These are phyloP conservation scores for Boletus rufocinnamomeus DNA, from an alignment of 768 basidiomycete genomes.

Conservation along the genomic window DNA sequence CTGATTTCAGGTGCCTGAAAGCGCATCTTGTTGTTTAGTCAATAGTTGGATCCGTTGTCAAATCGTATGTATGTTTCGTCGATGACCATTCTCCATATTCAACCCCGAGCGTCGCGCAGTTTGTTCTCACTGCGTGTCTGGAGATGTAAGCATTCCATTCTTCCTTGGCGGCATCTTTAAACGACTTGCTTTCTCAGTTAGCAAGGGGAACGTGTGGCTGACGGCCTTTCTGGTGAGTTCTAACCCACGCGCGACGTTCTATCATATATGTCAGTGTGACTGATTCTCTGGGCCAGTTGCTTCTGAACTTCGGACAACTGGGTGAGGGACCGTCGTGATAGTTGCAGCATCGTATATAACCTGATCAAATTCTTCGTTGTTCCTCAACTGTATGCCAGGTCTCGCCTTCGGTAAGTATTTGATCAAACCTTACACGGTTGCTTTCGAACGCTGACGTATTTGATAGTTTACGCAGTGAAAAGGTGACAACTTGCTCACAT, in stretches of 20 bases:
- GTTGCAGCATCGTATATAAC: neutral
- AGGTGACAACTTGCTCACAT: conserved; percentile 36
- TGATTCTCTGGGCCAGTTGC: conserved; percentile 35
- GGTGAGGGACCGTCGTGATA: conserved; percentile 34
- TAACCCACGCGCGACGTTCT: neutral
- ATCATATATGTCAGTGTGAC: neutral
- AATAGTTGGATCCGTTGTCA: conserved; percentile 55
- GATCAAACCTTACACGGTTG: neutral
- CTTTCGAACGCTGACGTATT: conserved; percentile 2
- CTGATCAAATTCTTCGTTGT: conserved; percentile 5
- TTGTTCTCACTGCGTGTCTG: conserved; percentile 62
- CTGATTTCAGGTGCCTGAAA: conserved; percentile 5
- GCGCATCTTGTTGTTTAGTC: conserved; percentile 36
- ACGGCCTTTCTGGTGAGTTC: conserved; percentile 48
- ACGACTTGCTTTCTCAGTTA: conserved; percentile 42
- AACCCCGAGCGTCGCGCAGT: conserved; percentile 31
- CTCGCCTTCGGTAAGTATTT: conserved; percentile 42
- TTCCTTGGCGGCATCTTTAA: neutral
- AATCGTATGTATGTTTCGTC: conserved; percentile 42
- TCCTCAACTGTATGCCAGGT: conserved; percentile 20
- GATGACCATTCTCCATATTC: neutral
- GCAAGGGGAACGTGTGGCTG: conserved; percentile 50
- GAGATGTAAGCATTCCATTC: conserved; percentile 48
- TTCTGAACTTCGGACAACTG: conserved; percentile 52
- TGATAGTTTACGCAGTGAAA: conserved; percentile 47